phyloP scores from a whole-genome alignment of 2,329 filamentous ascomycete species.

The Arthrobotrys sinensis region DNA sequence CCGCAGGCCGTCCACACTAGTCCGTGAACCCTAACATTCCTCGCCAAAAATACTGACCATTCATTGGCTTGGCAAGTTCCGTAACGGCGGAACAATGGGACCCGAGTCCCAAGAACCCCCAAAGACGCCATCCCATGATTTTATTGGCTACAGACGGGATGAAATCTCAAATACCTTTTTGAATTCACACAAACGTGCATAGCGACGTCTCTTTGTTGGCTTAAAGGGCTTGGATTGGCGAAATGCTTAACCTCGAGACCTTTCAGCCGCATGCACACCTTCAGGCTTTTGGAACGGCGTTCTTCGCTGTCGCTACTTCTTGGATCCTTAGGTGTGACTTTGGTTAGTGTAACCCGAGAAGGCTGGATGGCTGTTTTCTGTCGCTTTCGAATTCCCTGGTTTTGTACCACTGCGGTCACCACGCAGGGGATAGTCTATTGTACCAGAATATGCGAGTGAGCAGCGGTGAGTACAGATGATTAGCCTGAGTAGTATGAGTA shows the following conservation, averaged over 20 bases:
- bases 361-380: neutral
- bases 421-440: neutral
- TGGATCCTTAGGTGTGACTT: constrained; percentile 5
- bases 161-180: constrained; percentile 24
- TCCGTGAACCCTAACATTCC: constrained; percentile 14
- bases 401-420: constrained; percentile 9
- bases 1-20: constrained; percentile 5
- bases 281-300: neutral
- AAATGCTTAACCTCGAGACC: neutral
- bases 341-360: constrained; percentile 32
- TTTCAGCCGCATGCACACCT: constrained; percentile 38
- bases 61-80: constrained; percentile 5
- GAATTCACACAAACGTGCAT: constrained; percentile 2
- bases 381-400: neutral
- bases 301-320: neutral
- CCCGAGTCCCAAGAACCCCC: neutral
- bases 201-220: neutral
- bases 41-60: constrained; percentile 8
- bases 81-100: neutral
- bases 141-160: neutral
- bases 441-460: neutral
- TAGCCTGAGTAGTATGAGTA: too few relatives aligned
- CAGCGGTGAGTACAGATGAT: neutral
- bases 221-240: neutral
- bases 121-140: neutral